Evolutionary conservation across 148 eudicot genomes (phyloP).

Genomic region (Diospyros lotus): DNA sequence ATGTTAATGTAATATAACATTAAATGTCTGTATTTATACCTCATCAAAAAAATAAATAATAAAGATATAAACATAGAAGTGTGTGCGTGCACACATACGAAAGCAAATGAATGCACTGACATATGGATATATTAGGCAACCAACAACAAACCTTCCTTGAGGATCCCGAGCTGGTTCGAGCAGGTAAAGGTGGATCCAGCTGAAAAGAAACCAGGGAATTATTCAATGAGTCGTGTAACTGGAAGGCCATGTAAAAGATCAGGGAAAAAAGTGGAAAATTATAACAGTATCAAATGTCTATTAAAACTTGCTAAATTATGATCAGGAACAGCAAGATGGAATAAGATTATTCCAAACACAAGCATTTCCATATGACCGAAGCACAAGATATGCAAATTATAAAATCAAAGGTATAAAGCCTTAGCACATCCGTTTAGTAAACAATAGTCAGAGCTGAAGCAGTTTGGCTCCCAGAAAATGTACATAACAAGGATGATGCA

Average conservation of each 20-base stretch:
- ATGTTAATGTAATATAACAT: too few species aligned
- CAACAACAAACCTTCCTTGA: conserved; percentile 68
- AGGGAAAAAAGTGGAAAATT: not conserved
- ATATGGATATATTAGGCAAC: not conserved
- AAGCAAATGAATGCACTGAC: not conserved
- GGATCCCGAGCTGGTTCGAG: conserved; percentile 78
- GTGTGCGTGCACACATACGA: too few species aligned
- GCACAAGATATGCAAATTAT: not conserved
- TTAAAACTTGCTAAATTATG: not conserved
- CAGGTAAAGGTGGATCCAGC: conserved; percentile 56
- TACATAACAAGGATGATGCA: not conserved
- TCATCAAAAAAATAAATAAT: too few species aligned
- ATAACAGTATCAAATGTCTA: not conserved
- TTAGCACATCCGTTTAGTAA: not conserved
- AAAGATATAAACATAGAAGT: too few species aligned
- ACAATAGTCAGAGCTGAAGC: not conserved
- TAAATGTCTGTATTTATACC: too few species aligned
- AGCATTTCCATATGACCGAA: not conserved
- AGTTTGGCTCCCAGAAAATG: not conserved
- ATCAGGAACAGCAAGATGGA: not conserved
- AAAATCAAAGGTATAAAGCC: not conserved
- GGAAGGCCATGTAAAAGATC: not conserved
- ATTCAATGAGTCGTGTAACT: conserved; percentile 6
- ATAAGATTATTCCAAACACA: not conserved
- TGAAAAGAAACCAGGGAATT: conserved; percentile 31